phyloP scores from a whole-genome alignment of 2,329 filamentous ascomycete species.

The Capronia coronata region DNA sequence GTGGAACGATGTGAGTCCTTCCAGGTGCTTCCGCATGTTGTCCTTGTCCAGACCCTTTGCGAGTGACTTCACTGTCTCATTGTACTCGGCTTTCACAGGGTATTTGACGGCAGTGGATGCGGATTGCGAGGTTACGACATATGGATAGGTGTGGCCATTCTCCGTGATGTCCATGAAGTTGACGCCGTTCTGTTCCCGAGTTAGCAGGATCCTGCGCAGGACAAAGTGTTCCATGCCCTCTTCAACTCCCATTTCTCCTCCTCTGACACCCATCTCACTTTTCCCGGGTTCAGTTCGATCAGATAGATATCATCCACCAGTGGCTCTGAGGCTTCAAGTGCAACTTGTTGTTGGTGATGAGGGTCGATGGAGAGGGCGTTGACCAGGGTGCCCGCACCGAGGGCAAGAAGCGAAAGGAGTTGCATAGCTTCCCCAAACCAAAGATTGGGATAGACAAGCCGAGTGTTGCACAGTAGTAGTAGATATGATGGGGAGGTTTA shows the following conservation, averaged over 20 bases:
- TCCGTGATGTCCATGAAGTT: constrained; percentile 95
- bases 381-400: constrained; percentile 34
- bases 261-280: constrained; percentile 82
- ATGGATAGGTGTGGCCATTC: constrained; percentile 56
- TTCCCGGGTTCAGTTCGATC: constrained; percentile 76
- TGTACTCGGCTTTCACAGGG: constrained; percentile 59
- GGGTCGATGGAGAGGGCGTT: constrained; percentile 29
- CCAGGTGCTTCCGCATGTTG: constrained; percentile 70
- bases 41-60: constrained; percentile 64
- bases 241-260: constrained; percentile 91
- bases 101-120: constrained; percentile 49
- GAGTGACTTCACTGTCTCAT: constrained; percentile 61
- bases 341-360: constrained; percentile 31
- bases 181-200: constrained; percentile 59
- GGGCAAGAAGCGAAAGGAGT: constrained; percentile 32
- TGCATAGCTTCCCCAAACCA: constrained; percentile 33
- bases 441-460: not conserved
- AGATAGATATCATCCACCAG: constrained; percentile 53
- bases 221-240: constrained; percentile 54
- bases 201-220: no score
- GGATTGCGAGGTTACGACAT: constrained; percentile 32
- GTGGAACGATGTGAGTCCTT: constrained; percentile 57
- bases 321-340: constrained; percentile 7
- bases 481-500: not conserved
- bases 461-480: not conserved